Conservation (phyloP, 2,329 filamentous ascomycete genomes). For the Tolypocladium sp. region DNA sequence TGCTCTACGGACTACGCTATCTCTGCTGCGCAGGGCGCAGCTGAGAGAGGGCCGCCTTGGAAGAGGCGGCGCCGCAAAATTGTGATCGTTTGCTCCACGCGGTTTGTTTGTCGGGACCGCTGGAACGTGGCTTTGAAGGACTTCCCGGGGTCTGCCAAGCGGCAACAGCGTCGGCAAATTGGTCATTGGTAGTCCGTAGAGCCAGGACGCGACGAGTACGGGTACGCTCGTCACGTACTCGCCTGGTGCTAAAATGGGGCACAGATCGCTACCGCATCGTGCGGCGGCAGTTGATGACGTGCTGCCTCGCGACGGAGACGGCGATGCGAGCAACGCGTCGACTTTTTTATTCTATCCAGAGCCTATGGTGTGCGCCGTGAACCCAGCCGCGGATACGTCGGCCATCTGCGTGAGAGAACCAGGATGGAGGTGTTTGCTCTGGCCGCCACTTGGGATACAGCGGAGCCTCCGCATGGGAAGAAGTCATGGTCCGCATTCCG, state of each 20-base stretch:
- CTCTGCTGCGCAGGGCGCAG: neutral
- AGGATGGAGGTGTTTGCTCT: neutral
- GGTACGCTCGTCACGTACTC: neutral
- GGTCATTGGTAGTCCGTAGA: neutral
- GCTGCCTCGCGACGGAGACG: neutral
- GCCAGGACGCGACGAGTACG: neutral
- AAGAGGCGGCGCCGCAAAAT: neutral
- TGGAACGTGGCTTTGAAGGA: neutral
- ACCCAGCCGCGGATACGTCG: neutral
- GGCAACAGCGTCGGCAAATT: neutral
- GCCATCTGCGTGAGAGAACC: neutral
- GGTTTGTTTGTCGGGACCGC: neutral
- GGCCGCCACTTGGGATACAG: neutral
- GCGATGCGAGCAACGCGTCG: neutral
- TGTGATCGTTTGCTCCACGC: neutral
- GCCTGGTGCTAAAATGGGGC: neutral
- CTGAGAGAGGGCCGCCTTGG: neutral
- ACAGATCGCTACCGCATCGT: neutral
- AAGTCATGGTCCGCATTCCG: neutral
- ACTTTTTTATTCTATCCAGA: neutral
- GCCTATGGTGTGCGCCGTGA: neutral
- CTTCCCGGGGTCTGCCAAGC: neutral
- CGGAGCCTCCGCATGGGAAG: neutral
- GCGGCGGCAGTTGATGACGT: neutral
- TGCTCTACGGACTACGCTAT: neutral